Percentiles rank a stretch among this genome's conserved stretches.
Evolutionary conservation across 129 eudicot species (phyloP).

Genomic region (Escallonia herrerae): DNA sequence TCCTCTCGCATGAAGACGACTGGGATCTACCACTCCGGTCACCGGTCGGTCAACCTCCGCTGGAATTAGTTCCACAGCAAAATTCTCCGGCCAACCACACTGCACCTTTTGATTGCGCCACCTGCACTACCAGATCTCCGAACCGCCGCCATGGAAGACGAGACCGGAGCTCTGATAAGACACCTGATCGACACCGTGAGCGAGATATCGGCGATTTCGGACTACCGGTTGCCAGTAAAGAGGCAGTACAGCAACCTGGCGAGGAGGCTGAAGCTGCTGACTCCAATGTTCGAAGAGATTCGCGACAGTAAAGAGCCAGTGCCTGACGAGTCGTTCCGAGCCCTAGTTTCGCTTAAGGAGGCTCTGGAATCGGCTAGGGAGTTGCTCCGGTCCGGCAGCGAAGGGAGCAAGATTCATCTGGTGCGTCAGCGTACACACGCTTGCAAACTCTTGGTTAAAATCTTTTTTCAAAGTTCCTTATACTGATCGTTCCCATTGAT

Average conservation of each 20-base stretch:
- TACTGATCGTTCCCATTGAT: background rate
- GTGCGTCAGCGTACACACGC: slow-evolving; percentile 19
- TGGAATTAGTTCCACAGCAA: background rate
- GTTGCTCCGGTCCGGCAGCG: slow-evolving; percentile 63
- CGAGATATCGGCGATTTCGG: slow-evolving; percentile 59
- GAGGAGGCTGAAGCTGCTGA: slow-evolving; percentile 68
- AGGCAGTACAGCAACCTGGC: slow-evolving; percentile 67
- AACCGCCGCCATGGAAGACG: slow-evolving; percentile 37
- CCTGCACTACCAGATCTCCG: slow-evolving; percentile 23
- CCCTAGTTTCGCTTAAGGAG: slow-evolving; percentile 30
- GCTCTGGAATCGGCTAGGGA: slow-evolving; percentile 55
- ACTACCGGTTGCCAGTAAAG: slow-evolving; percentile 52
- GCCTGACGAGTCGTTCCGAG: slow-evolving; percentile 25
- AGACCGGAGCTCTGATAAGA: slow-evolving; percentile 37
- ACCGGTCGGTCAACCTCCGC: slow-evolving; percentile 6
- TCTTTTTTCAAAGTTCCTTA: background rate
- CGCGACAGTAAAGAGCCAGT: slow-evolving; percentile 54
- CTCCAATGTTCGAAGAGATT: slow-evolving; percentile 89
- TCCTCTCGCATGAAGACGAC: slow-evolving; percentile 25
- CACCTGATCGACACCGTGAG: slow-evolving; percentile 46
- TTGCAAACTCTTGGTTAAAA: background rate
- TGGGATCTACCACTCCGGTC: slow-evolving; percentile 12
- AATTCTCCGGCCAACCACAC: background rate
- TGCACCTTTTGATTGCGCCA: background rate
- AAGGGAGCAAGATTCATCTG: slow-evolving; percentile 81